Conservation (phyloP, 371 early-diverging fungal species). For the Apophysomyces variabilis region DNA sequence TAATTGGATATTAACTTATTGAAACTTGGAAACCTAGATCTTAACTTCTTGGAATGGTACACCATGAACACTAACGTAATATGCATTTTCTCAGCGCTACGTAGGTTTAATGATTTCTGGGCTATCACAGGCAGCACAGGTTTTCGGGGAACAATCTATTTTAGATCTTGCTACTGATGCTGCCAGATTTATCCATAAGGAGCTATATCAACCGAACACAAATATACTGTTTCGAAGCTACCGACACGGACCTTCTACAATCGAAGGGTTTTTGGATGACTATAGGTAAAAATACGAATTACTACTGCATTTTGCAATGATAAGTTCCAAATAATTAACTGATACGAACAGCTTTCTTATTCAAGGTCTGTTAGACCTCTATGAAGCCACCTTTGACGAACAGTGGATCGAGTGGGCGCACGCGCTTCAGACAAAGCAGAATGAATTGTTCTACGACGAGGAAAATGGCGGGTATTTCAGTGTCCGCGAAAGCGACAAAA, state of each 20-base stretch:
- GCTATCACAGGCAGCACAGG: slow-evolving; percentile 45
- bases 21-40: background rate
- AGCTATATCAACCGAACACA: slow-evolving; percentile 45
- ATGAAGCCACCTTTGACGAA: slow-evolving; percentile 58
- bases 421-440: slow-evolving; percentile 59
- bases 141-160: slow-evolving; percentile 30
- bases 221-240: slow-evolving; percentile 51
- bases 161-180: slow-evolving; percentile 47
- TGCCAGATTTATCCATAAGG: slow-evolving; percentile 54
- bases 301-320: background rate
- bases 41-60: slow-evolving; percentile 1
- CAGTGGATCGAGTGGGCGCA: slow-evolving; percentile 66
- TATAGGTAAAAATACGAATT: slow-evolving; percentile 49
- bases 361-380: slow-evolving; percentile 61
- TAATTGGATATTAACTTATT: background rate
- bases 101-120: slow-evolving; percentile 63
- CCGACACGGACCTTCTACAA: slow-evolving; percentile 52
- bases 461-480: slow-evolving; percentile 59
- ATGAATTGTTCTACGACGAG: slow-evolving; percentile 62
- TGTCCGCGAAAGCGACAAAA: slow-evolving; percentile 43
- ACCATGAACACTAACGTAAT: background rate
- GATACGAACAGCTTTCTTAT: slow-evolving; percentile 32
- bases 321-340: background rate
- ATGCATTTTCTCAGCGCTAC: background rate
- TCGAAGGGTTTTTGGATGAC: slow-evolving; percentile 66